Evolutionary conservation across 2,329 filamentous ascomycete species (phyloP).

Genomic region (Penicillium verrucosum): DNA sequence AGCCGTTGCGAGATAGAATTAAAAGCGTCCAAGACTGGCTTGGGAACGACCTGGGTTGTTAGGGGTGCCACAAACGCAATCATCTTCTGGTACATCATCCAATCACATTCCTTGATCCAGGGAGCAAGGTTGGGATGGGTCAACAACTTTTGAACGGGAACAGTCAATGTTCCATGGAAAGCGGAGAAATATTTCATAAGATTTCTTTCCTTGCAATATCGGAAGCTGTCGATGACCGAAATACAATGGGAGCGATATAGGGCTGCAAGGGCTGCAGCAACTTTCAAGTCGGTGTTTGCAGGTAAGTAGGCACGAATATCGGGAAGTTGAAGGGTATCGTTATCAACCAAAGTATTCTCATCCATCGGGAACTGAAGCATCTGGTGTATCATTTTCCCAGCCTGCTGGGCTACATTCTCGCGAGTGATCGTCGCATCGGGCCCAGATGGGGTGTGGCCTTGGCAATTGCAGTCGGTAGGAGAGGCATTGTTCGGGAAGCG

Average conservation of each 20-base stretch:
- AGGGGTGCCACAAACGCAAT: conserved; percentile 86
- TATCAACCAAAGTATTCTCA: conserved; percentile 50
- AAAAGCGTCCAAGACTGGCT: conserved; percentile 80
- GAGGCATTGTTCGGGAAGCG: conserved; percentile 26
- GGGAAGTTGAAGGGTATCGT: conserved; percentile 76
- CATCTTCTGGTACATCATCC: conserved; percentile 95
- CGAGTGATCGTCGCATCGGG: conserved; percentile 34
- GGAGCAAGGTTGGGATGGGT: conserved; percentile 74
- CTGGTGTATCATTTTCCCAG: conserved; percentile 39
- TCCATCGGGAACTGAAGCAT: conserved; percentile 40
- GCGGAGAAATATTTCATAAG: conserved; percentile 94
- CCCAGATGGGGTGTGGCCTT: conserved; percentile 25
- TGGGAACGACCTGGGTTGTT: conserved; percentile 85
- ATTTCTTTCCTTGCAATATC: conserved; percentile 94
- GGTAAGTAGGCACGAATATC: conserved; percentile 79
- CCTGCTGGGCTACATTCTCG: conserved; percentile 38
- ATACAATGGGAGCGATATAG: conserved; percentile 94
- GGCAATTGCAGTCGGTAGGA: conserved; percentile 29
- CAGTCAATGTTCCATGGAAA: conserved; percentile 93
- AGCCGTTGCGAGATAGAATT: conserved; percentile 80
- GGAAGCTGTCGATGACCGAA: conserved; percentile 89
- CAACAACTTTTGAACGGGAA: conserved; percentile 92
- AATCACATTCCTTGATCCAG: conserved; percentile 96
- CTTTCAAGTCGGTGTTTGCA: conserved; percentile 75
- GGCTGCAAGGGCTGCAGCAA: conserved; percentile 78